Percentiles rank a stretch among this genome's conserved stretches.
Evolutionary conservation across 2,329 filamentous ascomycete species (phyloP).

Genomic region (Colletotrichum lini): DNA sequence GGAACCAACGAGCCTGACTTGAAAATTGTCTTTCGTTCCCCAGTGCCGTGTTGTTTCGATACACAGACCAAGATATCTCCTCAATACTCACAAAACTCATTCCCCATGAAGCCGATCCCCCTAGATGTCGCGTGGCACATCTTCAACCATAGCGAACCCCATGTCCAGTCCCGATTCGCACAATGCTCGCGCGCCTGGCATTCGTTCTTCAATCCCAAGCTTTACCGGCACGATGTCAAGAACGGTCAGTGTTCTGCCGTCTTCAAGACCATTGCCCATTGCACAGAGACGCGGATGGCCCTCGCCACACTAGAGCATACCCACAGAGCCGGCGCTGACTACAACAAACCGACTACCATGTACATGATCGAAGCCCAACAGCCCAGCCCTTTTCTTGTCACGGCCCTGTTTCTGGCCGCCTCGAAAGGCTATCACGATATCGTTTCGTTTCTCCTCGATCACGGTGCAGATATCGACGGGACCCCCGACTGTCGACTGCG

Average conservation of each 20-base stretch:
- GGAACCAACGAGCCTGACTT: too few species aligned
- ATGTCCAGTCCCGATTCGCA: not conserved
- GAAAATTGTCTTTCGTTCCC: too few species aligned
- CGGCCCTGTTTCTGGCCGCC: too few species aligned
- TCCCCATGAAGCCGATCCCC: constrained; percentile 6
- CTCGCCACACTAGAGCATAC: constrained; percentile 1
- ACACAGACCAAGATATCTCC: too few species aligned
- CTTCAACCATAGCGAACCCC: constrained; percentile 11
- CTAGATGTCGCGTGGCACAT: not conserved
- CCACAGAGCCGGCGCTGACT: not conserved
- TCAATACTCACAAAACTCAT: too few species aligned
- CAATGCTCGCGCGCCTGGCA: not conserved
- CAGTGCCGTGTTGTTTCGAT: too few species aligned
- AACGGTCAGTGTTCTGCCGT: not conserved
- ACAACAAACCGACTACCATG: constrained; percentile 3
- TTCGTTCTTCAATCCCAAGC: constrained; percentile 21
- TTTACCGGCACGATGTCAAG: constrained; percentile 10
- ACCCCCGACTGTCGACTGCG: not conserved
- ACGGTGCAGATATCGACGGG: not conserved
- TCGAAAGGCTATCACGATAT: too few species aligned
- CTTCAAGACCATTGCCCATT: constrained; percentile 9
- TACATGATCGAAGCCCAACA: not conserved
- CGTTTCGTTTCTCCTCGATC: not conserved
- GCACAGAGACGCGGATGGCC: not conserved
- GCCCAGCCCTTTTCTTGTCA: too few species aligned